These are phyloP conservation scores for Grosmannia huntii DNA, from an alignment of 2,329 filamentous ascomycete species.

Conservation along the genomic window DNA sequence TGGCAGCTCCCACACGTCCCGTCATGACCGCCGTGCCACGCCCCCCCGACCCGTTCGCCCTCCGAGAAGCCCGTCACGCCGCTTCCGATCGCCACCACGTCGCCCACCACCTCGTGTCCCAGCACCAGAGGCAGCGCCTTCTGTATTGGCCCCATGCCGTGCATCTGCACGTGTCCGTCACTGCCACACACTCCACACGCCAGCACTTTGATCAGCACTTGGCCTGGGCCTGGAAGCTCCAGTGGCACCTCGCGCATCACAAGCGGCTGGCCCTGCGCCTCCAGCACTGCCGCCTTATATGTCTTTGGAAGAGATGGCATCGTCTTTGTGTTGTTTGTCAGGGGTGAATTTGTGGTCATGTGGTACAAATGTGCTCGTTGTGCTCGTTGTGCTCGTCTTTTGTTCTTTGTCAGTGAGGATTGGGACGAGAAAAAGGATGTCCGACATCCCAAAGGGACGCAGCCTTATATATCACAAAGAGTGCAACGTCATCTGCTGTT, in stretches of 20 bases:
- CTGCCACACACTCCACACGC: slow-evolving; percentile 62
- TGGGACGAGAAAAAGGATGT: not conserved
- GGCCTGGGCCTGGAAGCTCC: slow-evolving; percentile 36
- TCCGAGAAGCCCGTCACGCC: slow-evolving; percentile 44
- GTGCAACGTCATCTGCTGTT: not conserved
- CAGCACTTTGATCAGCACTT: slow-evolving; percentile 58
- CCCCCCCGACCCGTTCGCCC: slow-evolving; percentile 54
- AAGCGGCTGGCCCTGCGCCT: slow-evolving; percentile 36
- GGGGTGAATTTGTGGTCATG: too few relatives aligned
- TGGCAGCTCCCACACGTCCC: slow-evolving; percentile 48
- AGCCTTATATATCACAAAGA: not conserved
- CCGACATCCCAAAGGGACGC: not conserved
- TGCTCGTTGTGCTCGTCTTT: too few relatives aligned
- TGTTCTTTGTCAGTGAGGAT: too few relatives aligned
- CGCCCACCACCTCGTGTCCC: slow-evolving; percentile 61
- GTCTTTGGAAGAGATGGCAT: slow-evolving; percentile 40
- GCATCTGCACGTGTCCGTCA: slow-evolving; percentile 36
- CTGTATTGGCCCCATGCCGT: slow-evolving; percentile 34
- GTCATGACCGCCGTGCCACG: slow-evolving; percentile 59
- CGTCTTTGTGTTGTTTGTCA: not conserved
- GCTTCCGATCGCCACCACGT: slow-evolving; percentile 47
- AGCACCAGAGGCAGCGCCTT: slow-evolving; percentile 47
- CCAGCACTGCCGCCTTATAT: slow-evolving; percentile 53
- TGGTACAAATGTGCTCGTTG: too few relatives aligned
- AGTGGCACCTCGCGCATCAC: slow-evolving; percentile 47